Conservation (phyloP, 2,329 filamentous ascomycete species). For the Seiridium unicorne region DNA sequence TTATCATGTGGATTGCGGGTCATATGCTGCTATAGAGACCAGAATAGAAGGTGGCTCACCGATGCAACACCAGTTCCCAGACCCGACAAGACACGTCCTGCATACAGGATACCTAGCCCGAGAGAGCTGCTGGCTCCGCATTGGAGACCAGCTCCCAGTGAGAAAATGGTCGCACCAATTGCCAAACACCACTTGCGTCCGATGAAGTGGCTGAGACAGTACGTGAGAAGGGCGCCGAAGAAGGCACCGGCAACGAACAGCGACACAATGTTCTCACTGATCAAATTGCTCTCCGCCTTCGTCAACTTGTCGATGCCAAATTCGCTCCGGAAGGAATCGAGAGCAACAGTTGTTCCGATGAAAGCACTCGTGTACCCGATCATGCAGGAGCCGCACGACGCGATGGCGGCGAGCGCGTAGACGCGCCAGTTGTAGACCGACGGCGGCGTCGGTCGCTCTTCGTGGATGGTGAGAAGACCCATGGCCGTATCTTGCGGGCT, state of each 20-base stretch:
- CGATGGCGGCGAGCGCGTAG: slow-evolving; percentile 1
- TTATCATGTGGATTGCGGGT: not conserved
- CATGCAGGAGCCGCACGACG: slow-evolving; percentile 22
- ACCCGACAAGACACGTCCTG: slow-evolving; percentile 49
- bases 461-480: slow-evolving; percentile 1
- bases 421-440: slow-evolving; percentile 8
- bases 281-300: slow-evolving; percentile 40
- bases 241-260: slow-evolving; percentile 69
- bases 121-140: slow-evolving; percentile 58
- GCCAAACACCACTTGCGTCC: slow-evolving; percentile 43
- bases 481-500: not conserved
- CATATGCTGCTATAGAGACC: not conserved
- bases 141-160: slow-evolving; percentile 51
- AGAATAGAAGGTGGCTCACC: slow-evolving; percentile 7
- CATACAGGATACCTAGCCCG: slow-evolving; percentile 55
- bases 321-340: slow-evolving; percentile 59
- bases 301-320: slow-evolving; percentile 52
- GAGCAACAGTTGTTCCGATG: slow-evolving; percentile 64
- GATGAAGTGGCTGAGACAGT: slow-evolving; percentile 55
- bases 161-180: slow-evolving; percentile 37
- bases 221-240: slow-evolving; percentile 63
- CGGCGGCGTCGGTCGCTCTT: slow-evolving; percentile 7
- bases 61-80: slow-evolving; percentile 33
- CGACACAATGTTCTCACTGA: slow-evolving; percentile 64
- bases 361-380: slow-evolving; percentile 54